phyloP scores from a whole-genome alignment of 345 rosid genomes.

The Draba incana region DNA sequence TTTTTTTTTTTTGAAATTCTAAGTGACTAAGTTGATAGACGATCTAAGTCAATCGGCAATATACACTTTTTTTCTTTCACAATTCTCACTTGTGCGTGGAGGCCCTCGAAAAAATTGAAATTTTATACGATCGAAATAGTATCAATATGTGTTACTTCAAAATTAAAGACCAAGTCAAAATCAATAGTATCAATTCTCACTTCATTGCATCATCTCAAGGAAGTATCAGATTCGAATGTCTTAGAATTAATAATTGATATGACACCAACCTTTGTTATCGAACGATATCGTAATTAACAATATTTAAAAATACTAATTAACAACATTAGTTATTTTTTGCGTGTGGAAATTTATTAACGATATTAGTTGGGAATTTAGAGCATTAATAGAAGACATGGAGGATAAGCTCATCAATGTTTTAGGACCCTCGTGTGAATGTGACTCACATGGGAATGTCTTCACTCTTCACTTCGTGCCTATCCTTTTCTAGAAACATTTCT shows the following conservation, averaged over 20 bases:
- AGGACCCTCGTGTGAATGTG: constrained; percentile 38
- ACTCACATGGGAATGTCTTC: constrained; percentile 39
- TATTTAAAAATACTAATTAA: too few relatives aligned
- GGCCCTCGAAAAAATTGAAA: neutral
- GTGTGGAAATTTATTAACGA: neutral
- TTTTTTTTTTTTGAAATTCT: too few relatives aligned
- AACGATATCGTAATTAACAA: too few relatives aligned
- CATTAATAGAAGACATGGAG: constrained; percentile 31
- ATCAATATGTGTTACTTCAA: constrained; percentile 2
- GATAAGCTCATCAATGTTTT: constrained; percentile 35
- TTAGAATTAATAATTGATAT: too few relatives aligned
- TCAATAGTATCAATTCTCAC: too few relatives aligned
- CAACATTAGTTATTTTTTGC: too few relatives aligned
- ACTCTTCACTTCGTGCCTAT: constrained; percentile 19
- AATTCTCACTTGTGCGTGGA: neutral
- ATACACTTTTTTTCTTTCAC: neutral
- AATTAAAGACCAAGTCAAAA: too few relatives aligned
- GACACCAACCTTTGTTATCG: too few relatives aligned
- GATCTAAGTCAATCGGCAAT: neutral
- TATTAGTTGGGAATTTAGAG: constrained; percentile 33
- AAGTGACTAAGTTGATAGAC: too few relatives aligned
- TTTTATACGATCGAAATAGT: neutral
- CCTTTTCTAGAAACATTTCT: constrained; percentile 23
- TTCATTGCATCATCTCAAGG: too few relatives aligned
- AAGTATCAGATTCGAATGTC: too few relatives aligned